Conservation (phyloP, 306 rosid genomes). For the Vachellia pachyceras region DNA sequence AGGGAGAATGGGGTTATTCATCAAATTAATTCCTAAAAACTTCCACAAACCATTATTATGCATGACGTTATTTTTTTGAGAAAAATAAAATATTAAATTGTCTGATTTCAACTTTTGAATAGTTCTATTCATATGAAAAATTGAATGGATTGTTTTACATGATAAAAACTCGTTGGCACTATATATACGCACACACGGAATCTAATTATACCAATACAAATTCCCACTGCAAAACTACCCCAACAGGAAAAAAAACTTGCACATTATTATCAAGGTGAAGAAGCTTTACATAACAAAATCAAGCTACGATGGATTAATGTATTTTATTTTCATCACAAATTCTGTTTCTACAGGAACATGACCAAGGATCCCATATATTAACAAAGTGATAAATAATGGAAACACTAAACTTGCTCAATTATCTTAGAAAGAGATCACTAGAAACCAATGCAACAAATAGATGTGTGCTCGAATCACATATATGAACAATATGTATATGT, state of each 20-base stretch:
- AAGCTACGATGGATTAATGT: too few relatives aligned
- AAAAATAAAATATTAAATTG: background rate
- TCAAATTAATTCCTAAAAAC: too few relatives aligned
- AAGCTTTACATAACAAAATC: background rate
- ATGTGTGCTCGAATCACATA: background rate
- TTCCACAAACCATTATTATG: background rate
- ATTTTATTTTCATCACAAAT: background rate
- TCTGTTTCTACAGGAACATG: too few relatives aligned
- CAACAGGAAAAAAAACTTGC: too few relatives aligned
- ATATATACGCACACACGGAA: background rate
- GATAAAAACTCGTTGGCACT: background rate
- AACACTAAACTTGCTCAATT: background rate
- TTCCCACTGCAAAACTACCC: background rate
- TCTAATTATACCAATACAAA: background rate
- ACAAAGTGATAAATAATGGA: background rate
- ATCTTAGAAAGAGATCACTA: background rate
- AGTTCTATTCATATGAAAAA: background rate
- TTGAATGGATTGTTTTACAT: background rate
- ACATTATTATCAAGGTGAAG: too few relatives aligned
- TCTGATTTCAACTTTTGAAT: background rate
- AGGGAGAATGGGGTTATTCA: too few relatives aligned
- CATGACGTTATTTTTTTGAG: background rate
- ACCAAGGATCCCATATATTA: too few relatives aligned
- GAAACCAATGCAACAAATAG: slow-evolving; percentile 1
- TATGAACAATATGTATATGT: background rate